Base-by-base conservation (phyloP, 768 basidiomycete species). In the Tubosaeta sp. region DNA sequence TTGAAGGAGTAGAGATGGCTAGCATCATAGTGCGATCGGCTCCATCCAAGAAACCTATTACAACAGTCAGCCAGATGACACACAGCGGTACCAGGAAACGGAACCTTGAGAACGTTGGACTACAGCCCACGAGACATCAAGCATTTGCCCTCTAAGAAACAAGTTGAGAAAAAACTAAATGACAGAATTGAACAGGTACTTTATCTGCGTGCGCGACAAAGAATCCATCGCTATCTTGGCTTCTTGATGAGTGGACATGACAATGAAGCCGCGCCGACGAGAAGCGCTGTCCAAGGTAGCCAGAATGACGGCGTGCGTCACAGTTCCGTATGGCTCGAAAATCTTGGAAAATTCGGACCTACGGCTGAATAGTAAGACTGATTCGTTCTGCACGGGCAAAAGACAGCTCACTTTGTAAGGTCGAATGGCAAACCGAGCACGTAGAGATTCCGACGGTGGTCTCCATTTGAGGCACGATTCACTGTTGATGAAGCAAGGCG, bases 101-200 rank as follows among this genome's bases (percentile, higher is more conserved):
- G 18, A 30, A 86, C 87, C 88, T 76, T 86, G 83, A 55, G 88
- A 91, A 40, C 88, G 86, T 57, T 91, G 88, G 32, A 91, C 88
- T 21, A 91, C 88, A 16, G 88, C 89, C 88, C 88, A 91, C 6
- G 88, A 90, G 46, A 91, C 79, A 62, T 91, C 88, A 41, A 91
- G 79, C 18, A 77, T 74, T 60, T 90, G 84, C 7, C 87, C 86
- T 61, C 86, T 90, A 35, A 30, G 44, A 34, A 36, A 44, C 42
- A 31, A 39, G 35, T 55, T 48, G 49, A 56, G 30, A 13, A 56
- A 13, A 4, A 13, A n/a, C 36, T 6, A 27, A 16, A 41, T 18
- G 24, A 7, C 8, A 24, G n/a, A 36, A n/a, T 7, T 35, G 32
- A 44, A 49, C 9, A 56, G 75, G 49, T 58, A 87, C 87, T 84